Evolutionary conservation across 1,139 yeast genomes (phyloP), one percentile per base, ranked within the genome.

Genomic region (Zygoascus hellenicus): DNA sequence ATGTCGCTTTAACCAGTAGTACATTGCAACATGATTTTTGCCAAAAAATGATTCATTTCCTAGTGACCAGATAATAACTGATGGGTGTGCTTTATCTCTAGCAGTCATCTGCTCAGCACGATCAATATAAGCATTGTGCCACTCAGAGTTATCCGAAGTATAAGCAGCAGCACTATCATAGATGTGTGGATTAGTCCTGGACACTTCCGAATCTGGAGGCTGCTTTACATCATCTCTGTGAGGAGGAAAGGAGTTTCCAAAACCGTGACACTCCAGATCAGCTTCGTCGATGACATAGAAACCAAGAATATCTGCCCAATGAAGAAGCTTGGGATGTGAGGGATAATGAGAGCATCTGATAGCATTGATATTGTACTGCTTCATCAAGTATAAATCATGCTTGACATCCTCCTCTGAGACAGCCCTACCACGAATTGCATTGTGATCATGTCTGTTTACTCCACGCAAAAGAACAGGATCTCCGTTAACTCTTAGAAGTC

Each of bases 201-300:
- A 31, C 3, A 36, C 43, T 16, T 38, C 33, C 10, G 29, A 31
- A 10, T 41, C 40, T 2, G 42, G 36, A 16, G 45, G 40, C 13
- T 46, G 28, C 13, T 32, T 28, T 28, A 26, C 13, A 14, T 41
- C 37, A n/a, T 42, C 10, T 35, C 38, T 10, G 10, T 36, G 40
- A 11, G 46, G 46, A n/a, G 28, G 19, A 10, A 16, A 31, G 36
- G 38, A 22, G 15, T 26, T 13, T 16, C 47, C 59, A 38, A 66
- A 64, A 2, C 70, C 70, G 51, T 66, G 70, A 47, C 68, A 63
- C 48, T 66, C 70, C 36, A 67, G 54, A 51, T 67, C 70, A 1
- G 70, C 64, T 51, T 67, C 70, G 42, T 65, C 68, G 29, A 66
- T 53, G n/a, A 66, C 68, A 59, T 67, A 67, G 33, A 67, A 58